Conservation (phyloP, 805 yeast species). For the Wickerhamiella sorbophila region DNA sequence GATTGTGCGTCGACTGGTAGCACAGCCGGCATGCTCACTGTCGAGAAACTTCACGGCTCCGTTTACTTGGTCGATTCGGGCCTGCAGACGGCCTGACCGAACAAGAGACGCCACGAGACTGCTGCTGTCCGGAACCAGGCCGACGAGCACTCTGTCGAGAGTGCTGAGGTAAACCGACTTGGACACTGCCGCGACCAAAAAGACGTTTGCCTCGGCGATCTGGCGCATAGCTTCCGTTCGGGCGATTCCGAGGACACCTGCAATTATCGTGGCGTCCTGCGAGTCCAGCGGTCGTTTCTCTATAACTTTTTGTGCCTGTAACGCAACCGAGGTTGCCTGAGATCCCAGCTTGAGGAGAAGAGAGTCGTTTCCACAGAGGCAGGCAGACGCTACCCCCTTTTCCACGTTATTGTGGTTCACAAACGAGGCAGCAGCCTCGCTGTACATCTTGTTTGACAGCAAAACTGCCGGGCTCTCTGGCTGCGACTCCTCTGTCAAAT, state of each 20-base stretch:
- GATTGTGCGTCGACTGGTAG: constrained; percentile 1
- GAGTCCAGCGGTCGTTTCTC: constrained; percentile 9
- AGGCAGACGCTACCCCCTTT: neutral
- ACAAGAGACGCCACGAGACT: constrained; percentile 9
- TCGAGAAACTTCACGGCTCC: constrained; percentile 8
- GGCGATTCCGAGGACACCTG: neutral
- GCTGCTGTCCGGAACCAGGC: constrained; percentile 4
- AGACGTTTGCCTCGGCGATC: constrained; percentile 14
- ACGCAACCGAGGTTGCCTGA: neutral
- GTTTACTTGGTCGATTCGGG: constrained; percentile 12
- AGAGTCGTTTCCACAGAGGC: neutral
- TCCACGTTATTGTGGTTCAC: neutral
- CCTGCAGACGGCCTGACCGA: constrained; percentile 6
- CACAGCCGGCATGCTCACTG: neutral
- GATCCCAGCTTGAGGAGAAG: neutral
- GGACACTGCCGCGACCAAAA: constrained; percentile 9
- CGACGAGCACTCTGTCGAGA: constrained; percentile 2
- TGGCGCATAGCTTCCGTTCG: neutral
- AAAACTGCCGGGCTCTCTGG: neutral
- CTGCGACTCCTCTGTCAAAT: neutral
- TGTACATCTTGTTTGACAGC: neutral
- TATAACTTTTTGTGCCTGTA: constrained; percentile 7
- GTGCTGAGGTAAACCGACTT: constrained; percentile 10
- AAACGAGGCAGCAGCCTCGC: neutral
- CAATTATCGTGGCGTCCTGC: neutral